phyloP scores from a whole-genome alignment of 2,329 filamentous ascomycete genomes.

The Metarhizium robertsii region DNA sequence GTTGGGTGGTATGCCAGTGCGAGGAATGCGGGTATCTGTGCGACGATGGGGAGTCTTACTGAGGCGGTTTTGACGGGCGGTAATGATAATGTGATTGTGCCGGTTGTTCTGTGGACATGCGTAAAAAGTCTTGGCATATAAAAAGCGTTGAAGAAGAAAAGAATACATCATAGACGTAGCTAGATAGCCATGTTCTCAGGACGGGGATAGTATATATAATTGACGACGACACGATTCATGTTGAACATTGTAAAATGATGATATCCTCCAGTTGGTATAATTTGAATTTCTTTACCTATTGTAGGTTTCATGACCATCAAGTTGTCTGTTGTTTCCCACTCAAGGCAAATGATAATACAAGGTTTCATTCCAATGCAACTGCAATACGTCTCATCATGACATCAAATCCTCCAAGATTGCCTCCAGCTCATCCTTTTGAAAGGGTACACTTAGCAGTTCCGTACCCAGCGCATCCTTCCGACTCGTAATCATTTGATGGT shows the following conservation, averaged over 20 bases:
- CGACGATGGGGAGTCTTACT: constrained; percentile 74
- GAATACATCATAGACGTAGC: neutral
- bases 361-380: neutral
- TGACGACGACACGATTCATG: neutral
- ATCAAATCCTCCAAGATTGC: constrained; percentile 68
- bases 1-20: constrained; percentile 23
- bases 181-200: neutral
- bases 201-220: neutral
- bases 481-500: constrained; percentile 94
- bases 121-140: constrained; percentile 66
- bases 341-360: too few species aligned
- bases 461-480: constrained; percentile 77
- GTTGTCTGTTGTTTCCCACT: too few species aligned
- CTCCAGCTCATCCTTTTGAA: constrained; percentile 82
- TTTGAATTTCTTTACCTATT: neutral
- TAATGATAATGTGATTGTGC: constrained; percentile 97
- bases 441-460: constrained; percentile 77
- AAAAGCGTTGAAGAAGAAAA: neutral
- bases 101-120: constrained; percentile 84
- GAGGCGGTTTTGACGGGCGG: constrained; percentile 93
- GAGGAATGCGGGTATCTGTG: constrained; percentile 65
- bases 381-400: constrained; percentile 13
- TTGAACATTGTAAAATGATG: neutral
- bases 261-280: neutral
- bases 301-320: neutral